Conservation (phyloP, 805 yeast genomes). For the Groenewaldozyma salmanticensis region DNA sequence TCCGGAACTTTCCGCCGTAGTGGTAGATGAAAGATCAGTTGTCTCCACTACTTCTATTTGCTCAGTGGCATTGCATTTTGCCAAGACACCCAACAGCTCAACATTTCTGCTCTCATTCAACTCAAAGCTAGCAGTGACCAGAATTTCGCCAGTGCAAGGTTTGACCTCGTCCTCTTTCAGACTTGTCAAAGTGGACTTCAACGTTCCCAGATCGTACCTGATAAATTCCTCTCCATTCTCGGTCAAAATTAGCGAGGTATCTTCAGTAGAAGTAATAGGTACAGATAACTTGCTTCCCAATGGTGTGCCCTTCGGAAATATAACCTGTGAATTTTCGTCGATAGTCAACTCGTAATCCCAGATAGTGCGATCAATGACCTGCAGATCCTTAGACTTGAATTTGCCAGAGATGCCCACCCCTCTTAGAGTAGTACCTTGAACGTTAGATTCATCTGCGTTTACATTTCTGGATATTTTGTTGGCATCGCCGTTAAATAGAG, state of each 20-base stretch:
- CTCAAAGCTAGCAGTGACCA: slow-evolving; percentile 10
- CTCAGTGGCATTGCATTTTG: slow-evolving; percentile 11
- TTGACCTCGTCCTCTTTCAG: slow-evolving; percentile 19
- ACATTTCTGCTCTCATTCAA: slow-evolving; percentile 15
- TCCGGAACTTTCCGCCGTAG: slow-evolving; percentile 3
- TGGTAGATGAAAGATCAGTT: slow-evolving; percentile 4
- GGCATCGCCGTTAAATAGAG: slow-evolving; percentile 47
- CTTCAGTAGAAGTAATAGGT: slow-evolving; percentile 24
- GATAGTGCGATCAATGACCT: slow-evolving; percentile 46
- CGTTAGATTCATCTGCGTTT: slow-evolving; percentile 93
- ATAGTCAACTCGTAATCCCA: slow-evolving; percentile 37
- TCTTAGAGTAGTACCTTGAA: slow-evolving; percentile 77
- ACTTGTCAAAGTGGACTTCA: slow-evolving; percentile 16
- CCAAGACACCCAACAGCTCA: slow-evolving; percentile 9
- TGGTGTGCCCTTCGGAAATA: slow-evolving; percentile 41
- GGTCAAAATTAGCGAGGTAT: slow-evolving; percentile 29
- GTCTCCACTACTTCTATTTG: slow-evolving; percentile 4
- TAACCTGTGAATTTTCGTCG: slow-evolving; percentile 21
- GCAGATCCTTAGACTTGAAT: slow-evolving; percentile 53
- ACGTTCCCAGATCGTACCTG: slow-evolving; percentile 21
- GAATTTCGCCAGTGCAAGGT: slow-evolving; percentile 10
- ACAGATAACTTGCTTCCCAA: slow-evolving; percentile 27
- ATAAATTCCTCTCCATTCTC: slow-evolving; percentile 31
- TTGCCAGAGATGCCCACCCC: slow-evolving; percentile 67
- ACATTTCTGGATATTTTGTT: slow-evolving; percentile 59